A percentile compares a stretch with the other conserved stretches of the same genome.
phyloP scores from a whole-genome alignment of 129 eudicot genomes.

The Solidago caesia region DNA sequence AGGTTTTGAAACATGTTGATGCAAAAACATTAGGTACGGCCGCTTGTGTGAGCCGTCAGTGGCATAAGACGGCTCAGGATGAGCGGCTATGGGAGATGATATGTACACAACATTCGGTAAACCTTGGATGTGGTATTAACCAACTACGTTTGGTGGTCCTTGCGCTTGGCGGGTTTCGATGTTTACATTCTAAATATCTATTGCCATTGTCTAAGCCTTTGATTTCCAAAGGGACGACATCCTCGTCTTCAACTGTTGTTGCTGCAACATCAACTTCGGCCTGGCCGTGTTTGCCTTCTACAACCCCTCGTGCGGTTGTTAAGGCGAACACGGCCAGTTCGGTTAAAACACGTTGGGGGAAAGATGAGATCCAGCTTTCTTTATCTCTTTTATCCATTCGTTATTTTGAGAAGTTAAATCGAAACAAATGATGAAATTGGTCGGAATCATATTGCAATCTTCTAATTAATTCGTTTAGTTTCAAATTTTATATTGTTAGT shows the following conservation, averaged over 20 bases:
- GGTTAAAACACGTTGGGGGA: slow-evolving; percentile 70
- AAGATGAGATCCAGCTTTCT: slow-evolving; percentile 87
- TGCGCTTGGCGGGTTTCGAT: slow-evolving; percentile 88
- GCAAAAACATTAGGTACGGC: slow-evolving; percentile 63
- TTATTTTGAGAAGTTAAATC: slow-evolving; percentile 64
- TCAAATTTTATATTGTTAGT: no score
- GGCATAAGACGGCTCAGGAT: slow-evolving; percentile 66
- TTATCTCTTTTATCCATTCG: slow-evolving; percentile 76
- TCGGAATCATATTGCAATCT: neutral
- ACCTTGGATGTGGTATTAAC: slow-evolving; percentile 42
- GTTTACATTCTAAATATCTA: slow-evolving; percentile 67
- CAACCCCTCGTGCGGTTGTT: slow-evolving; percentile 29
- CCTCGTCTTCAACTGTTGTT: slow-evolving; percentile 33
- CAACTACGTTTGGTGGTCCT: slow-evolving; percentile 82
- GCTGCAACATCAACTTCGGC: slow-evolving; percentile 40
- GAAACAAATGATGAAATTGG: slow-evolving; percentile 8
- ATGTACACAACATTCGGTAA: slow-evolving; percentile 59
- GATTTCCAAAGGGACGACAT: neutral
- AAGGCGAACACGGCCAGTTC: slow-evolving; percentile 17
- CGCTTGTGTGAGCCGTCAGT: slow-evolving; percentile 67
- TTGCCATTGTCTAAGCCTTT: slow-evolving; percentile 64
- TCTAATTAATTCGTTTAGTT: slow-evolving; percentile 3
- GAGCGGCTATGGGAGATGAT: slow-evolving; percentile 94
- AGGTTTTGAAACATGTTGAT: slow-evolving; percentile 73
- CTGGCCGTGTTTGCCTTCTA: slow-evolving; percentile 54